phyloP scores from a whole-genome alignment of 2,329 filamentous ascomycete genomes.

The Sarocladiaceae sp. region DNA sequence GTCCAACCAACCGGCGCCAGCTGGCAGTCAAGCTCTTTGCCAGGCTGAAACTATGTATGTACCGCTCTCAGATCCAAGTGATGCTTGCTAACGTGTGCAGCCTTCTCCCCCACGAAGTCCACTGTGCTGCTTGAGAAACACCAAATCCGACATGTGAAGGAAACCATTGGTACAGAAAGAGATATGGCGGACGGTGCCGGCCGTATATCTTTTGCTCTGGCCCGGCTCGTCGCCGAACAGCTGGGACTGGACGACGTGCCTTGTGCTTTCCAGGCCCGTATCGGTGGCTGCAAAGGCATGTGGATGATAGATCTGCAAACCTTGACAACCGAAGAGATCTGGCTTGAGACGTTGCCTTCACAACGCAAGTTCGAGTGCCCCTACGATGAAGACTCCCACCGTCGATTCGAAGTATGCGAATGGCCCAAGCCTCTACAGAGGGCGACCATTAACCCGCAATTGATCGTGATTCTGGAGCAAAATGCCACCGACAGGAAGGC shows the following conservation, averaged over 20 bases:
- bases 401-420: conserved; percentile 60
- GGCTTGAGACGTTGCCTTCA: conserved; percentile 61
- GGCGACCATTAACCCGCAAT: conserved; percentile 58
- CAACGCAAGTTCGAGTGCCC: conserved; percentile 62
- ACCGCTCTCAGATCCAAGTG: background rate
- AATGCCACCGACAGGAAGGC: conserved; percentile 18
- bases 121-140: conserved; percentile 36
- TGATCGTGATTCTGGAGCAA: conserved; percentile 60
- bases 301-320: conserved; percentile 58
- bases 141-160: conserved; percentile 35
- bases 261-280: conserved; percentile 61
- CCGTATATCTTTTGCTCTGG: conserved; percentile 56
- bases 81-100: conserved; percentile 24
- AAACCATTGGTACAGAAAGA: conserved; percentile 24
- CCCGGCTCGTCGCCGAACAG: conserved; percentile 39
- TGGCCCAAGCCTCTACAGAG: conserved; percentile 26
- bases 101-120: conserved; percentile 44
- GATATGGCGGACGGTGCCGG: conserved; percentile 65
- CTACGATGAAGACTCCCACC: conserved; percentile 39
- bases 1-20: conserved; percentile 34
- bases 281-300: conserved; percentile 69
- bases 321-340: conserved; percentile 36
- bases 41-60: conserved; percentile 46
- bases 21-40: conserved; percentile 51
- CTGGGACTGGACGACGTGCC: conserved; percentile 51